These are phyloP conservation scores for Babjeviella inositovora DNA, from an alignment of 805 yeast species.

Conservation along the genomic window DNA sequence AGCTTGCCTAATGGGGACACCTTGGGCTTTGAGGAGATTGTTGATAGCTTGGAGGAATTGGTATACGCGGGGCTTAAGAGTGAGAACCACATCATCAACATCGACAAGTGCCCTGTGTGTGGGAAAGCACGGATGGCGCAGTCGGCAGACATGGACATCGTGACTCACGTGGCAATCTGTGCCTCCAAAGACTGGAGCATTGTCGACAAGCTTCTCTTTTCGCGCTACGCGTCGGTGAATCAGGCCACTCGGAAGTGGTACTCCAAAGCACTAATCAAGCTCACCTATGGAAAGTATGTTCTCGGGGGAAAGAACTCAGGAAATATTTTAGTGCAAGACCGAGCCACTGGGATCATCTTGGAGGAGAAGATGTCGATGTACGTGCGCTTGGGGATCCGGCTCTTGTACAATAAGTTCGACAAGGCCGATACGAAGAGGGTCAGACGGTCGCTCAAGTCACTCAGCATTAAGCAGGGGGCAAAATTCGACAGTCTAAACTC, in stretches of 20 bases:
- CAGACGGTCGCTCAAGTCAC: slow-evolving; percentile 38
- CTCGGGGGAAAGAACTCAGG: slow-evolving; percentile 88
- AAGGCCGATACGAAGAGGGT: slow-evolving; percentile 43
- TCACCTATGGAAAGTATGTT: slow-evolving; percentile 78
- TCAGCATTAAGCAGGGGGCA: slow-evolving; percentile 69
- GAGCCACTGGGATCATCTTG: slow-evolving; percentile 73
- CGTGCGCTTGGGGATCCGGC: slow-evolving; percentile 74
- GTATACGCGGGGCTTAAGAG: slow-evolving; percentile 3
- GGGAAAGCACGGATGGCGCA: slow-evolving; percentile 36
- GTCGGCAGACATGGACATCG: slow-evolving; percentile 46
- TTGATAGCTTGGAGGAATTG: slow-evolving; percentile 27
- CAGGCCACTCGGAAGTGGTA: slow-evolving; percentile 87
- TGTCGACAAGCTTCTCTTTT: slow-evolving; percentile 43
- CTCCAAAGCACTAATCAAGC: slow-evolving; percentile 61
- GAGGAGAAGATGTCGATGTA: slow-evolving; percentile 89
- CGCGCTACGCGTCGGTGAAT: slow-evolving; percentile 62
- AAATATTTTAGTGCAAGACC: slow-evolving; percentile 84
- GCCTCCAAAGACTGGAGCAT: slow-evolving; percentile 63
- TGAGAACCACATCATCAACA: slow-evolving; percentile 29
- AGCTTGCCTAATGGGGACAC: slow-evolving; percentile 24
- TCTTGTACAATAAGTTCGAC: slow-evolving; percentile 63
- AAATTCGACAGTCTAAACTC: slow-evolving; percentile 69
- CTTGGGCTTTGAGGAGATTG: slow-evolving; percentile 24
- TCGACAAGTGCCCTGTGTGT: slow-evolving; percentile 74
- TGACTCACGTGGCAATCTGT: slow-evolving; percentile 83